These are phyloP conservation scores for Leishmania tropica DNA, from an alignment of 208 protist species.

Conservation along the genomic window DNA sequence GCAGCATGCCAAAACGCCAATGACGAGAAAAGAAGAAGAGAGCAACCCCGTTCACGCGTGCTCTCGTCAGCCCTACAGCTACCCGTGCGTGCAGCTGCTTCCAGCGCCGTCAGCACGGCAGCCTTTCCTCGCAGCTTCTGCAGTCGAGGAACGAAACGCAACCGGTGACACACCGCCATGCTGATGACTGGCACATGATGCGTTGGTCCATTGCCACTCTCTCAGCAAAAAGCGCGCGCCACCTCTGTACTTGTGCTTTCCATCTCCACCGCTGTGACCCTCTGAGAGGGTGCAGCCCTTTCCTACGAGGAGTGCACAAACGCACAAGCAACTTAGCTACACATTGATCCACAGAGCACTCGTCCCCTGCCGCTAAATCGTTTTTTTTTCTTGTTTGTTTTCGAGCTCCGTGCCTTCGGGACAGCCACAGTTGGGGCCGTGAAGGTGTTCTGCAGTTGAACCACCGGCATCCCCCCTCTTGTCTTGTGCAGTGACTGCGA, in stretches of 20 bases:
- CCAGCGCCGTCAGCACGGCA: background rate
- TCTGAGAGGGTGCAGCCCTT: background rate
- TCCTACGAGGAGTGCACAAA: background rate
- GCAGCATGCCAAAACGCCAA: background rate
- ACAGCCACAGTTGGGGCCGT: background rate
- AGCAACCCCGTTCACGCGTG: background rate
- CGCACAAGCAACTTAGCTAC: background rate
- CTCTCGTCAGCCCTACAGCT: background rate
- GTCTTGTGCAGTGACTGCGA: background rate
- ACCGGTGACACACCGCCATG: background rate
- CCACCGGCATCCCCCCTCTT: background rate
- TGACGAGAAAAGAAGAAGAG: background rate
- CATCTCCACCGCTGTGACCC: background rate
- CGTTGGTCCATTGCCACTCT: background rate
- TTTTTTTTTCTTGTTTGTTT: background rate
- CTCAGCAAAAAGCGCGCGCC: background rate
- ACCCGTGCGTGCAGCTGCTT: background rate
- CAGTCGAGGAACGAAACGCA: background rate
- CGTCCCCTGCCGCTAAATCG: background rate
- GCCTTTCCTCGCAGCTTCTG: background rate
- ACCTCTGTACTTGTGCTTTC: background rate
- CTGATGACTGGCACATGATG: background rate
- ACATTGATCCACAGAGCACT: background rate
- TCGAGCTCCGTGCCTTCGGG: background rate
- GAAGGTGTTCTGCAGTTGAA: background rate